Base-by-base conservation (phyloP, 768 basidiomycete genomes). In the Panellus pusillus region DNA sequence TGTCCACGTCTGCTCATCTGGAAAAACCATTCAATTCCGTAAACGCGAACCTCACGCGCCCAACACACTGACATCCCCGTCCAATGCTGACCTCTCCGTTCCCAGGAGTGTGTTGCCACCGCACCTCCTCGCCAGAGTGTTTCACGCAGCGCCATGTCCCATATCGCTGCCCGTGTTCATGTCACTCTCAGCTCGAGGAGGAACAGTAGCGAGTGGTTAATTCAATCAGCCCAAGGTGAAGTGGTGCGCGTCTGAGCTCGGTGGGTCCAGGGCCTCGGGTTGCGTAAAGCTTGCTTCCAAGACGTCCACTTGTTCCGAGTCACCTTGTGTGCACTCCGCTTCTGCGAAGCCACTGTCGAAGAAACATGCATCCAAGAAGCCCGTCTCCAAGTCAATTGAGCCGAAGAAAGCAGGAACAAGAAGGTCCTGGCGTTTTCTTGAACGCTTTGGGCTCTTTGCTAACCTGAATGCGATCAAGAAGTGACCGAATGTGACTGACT, bases 111-210 rank as follows among this genome's bases (percentile, higher is more conserved):
- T 63, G 87, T 93, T 68, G 65, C 72, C 27, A 74, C 85, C 67
- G 84, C 85, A 40, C 87, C 89, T 35, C 73, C 77, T 19, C 82
- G 87, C 38, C 61, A 73, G 50, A 91, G 90, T 57, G 91, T 91
- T 36, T 93, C 91, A 13, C 80, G 93, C 44, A 72, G 75, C 18
- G 78, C n/a, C n/a, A n/a, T n/a, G n/a, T n/a, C n/a, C n/a, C n/a
- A n/a, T n/a, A n/a, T n/a, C n/a, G n/a, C n/a, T n/a, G n/a, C n/a
- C n/a, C n/a, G n/a, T n/a, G n/a, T n/a, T n/a, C n/a, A n/a, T n/a
- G n/a, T n/a, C n/a, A n/a, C n/a, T n/a, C n/a, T n/a, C n/a, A n/a
- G n/a, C n/a, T n/a, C n/a, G n/a, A n/a, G n/a, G n/a, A n/a, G n/a
- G n/a, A n/a, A n/a, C n/a, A n/a, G n/a, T n/a, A n/a, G n/a, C n/a